A percentile compares a stretch with the other conserved stretches of the same genome.
These are phyloP conservation scores for Tephrocybe sp. DNA, from an alignment of 768 basidiomycete genomes.

Conservation along the genomic window DNA sequence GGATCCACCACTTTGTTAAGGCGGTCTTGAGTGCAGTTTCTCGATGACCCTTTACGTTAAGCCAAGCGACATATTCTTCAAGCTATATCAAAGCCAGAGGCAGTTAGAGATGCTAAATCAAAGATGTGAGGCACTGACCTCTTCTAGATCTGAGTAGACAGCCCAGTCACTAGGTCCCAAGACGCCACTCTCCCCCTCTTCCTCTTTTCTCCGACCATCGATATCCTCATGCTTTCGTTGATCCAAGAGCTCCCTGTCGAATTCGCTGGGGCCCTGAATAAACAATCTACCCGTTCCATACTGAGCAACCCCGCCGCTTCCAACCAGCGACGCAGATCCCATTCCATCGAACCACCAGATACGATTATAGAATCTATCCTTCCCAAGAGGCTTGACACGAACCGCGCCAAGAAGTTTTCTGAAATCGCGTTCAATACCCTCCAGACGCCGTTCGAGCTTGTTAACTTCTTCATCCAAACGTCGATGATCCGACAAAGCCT, in stretches of 20 bases:
- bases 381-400: slow-evolving; percentile 84
- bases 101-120: neutral
- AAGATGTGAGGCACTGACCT: slow-evolving; percentile 50
- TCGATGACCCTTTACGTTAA: slow-evolving; percentile 88
- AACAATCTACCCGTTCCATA: slow-evolving; percentile 91
- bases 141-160: slow-evolving; percentile 82
- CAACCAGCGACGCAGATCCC: slow-evolving; percentile 78
- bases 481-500: slow-evolving; percentile 78
- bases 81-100: slow-evolving; percentile 45
- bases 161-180: slow-evolving; percentile 84
- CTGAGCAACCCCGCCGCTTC: slow-evolving; percentile 72
- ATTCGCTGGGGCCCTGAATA: slow-evolving; percentile 86
- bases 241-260: slow-evolving; percentile 71
- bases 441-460: slow-evolving; percentile 75
- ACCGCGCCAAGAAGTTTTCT: slow-evolving; percentile 82
- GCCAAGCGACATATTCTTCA: slow-evolving; percentile 81
- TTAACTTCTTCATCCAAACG: slow-evolving; percentile 87
- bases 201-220: slow-evolving; percentile 59
- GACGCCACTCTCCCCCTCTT: slow-evolving; percentile 77
- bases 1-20: slow-evolving; percentile 81
- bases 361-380: slow-evolving; percentile 91
- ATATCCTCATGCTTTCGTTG: slow-evolving; percentile 59
- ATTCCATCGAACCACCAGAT: slow-evolving; percentile 99
- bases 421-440: slow-evolving; percentile 91
- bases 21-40: slow-evolving; percentile 78